Evolutionary conservation across 768 basidiomycete genomes (phyloP).

Genomic region (Lyophyllum decastes): DNA sequence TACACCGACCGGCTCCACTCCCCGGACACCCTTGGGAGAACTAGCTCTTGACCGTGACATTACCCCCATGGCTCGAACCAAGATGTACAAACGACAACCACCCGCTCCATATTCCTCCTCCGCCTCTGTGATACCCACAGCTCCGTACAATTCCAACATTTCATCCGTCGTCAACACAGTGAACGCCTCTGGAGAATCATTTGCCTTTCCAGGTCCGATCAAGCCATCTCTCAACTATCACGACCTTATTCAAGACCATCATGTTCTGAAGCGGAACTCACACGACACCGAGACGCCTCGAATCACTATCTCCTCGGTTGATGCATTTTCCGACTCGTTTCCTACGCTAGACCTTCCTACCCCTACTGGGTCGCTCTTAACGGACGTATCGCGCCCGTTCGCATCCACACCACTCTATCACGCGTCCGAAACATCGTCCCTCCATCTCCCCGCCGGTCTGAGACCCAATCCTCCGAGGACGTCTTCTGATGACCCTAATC

Average conservation of each 20-base stretch:
- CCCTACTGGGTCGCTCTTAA: conserved; percentile 20
- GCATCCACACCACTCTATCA: conserved; percentile 20
- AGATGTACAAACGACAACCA: conserved; percentile 25
- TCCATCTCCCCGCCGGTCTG: conserved; percentile 24
- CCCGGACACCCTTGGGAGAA: conserved; percentile 40
- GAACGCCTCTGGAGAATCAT: conserved; percentile 20
- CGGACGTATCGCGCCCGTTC: conserved; percentile 25
- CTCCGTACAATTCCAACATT: conserved; percentile 11
- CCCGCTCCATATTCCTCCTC: too few species aligned
- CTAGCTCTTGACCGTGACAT: conserved; percentile 31
- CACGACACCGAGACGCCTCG: conserved; percentile 5
- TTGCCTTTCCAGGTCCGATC: conserved; percentile 10
- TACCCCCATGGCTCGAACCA: conserved; percentile 36
- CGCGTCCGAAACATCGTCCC: conserved; percentile 22
- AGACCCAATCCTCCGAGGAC: conserved; percentile 23
- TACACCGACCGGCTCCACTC: conserved; percentile 22
- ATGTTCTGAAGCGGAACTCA: too few species aligned
- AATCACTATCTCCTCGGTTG: conserved; percentile 12
- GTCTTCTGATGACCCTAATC: conserved; percentile 29
- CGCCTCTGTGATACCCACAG: conserved; percentile 15
- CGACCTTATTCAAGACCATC: conserved; percentile 1
- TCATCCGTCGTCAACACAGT: conserved; percentile 20
- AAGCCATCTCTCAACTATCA: background rate
- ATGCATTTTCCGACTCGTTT: conserved; percentile 23
- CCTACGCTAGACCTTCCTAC: conserved; percentile 26